Percentiles rank a stretch among this genome's conserved stretches.
These are phyloP conservation scores for Crucihimalaya himalaica DNA, from an alignment of 345 rosid genomes.

Conservation along the genomic window DNA sequence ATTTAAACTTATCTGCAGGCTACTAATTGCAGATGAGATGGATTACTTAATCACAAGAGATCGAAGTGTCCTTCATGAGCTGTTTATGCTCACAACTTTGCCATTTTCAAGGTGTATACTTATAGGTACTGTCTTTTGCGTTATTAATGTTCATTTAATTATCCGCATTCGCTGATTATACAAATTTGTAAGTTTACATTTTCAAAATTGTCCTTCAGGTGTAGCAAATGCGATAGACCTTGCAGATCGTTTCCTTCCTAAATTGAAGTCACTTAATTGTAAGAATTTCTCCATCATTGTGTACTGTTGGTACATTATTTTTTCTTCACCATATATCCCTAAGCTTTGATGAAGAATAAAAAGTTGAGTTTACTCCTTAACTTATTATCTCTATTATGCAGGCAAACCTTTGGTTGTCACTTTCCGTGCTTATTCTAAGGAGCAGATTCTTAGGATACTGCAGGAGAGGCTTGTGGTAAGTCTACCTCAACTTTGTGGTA, in stretches of 20 bases:
- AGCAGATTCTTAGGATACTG: constrained; percentile 73
- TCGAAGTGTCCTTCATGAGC: constrained; percentile 84
- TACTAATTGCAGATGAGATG: constrained; percentile 84
- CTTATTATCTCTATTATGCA: constrained; percentile 30
- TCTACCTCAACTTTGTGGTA: background rate
- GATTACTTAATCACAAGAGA: constrained; percentile 87
- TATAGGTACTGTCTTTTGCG: constrained; percentile 55
- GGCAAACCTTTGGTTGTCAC: constrained; percentile 87
- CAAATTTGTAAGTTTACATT: background rate
- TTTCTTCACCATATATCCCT: background rate
- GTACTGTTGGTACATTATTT: background rate
- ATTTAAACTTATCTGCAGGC: constrained; percentile 47
- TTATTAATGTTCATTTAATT: constrained; percentile 19
- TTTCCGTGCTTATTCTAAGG: constrained; percentile 76
- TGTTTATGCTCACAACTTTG: constrained; percentile 88
- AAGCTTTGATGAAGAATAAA: background rate
- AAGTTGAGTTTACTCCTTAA: background rate
- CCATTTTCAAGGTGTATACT: constrained; percentile 76
- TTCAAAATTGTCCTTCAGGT: constrained; percentile 47
- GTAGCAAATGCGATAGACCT: constrained; percentile 88
- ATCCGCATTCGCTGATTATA: constrained; percentile 44
- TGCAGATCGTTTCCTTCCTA: constrained; percentile 88
- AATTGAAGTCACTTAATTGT: constrained; percentile 73
- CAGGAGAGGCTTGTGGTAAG: constrained; percentile 82
- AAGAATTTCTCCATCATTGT: constrained; percentile 37